These are phyloP conservation scores for Capillidium heterosporum DNA, from an alignment of 371 early-diverging fungal genomes.

Conservation along the genomic window DNA sequence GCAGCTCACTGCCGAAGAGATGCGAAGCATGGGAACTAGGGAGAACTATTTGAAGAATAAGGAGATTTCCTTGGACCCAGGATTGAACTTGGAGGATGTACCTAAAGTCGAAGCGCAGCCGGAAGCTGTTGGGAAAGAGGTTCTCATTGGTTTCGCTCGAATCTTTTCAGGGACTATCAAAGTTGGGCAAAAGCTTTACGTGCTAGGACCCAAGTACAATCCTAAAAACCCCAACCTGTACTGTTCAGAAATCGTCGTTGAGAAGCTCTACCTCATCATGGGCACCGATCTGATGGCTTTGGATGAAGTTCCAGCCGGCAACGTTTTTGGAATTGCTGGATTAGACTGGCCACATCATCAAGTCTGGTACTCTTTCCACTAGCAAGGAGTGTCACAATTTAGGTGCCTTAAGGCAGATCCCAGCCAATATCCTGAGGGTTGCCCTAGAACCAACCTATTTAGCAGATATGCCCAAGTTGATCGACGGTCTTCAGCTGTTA, in stretches of 20 bases:
- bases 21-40: slow-evolving; percentile 57
- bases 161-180: slow-evolving; percentile 79
- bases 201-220: slow-evolving; percentile 87
- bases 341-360: slow-evolving; percentile 71
- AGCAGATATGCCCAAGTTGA: slow-evolving; percentile 66
- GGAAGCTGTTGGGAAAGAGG: slow-evolving; percentile 18
- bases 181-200: slow-evolving; percentile 68
- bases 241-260: slow-evolving; percentile 46
- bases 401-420: slow-evolving; percentile 16
- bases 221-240: slow-evolving; percentile 39
- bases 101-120: slow-evolving; percentile 11
- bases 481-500: slow-evolving; percentile 67
- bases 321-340: slow-evolving; percentile 90
- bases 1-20: slow-evolving; percentile 70
- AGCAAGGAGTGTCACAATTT: slow-evolving; percentile 15
- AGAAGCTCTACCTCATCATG: slow-evolving; percentile 82
- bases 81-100: slow-evolving; percentile 12
- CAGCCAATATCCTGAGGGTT: slow-evolving; percentile 82
- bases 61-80: slow-evolving; percentile 10
- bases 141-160: slow-evolving; percentile 80
- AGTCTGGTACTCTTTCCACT: slow-evolving; percentile 74
- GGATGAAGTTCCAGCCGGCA: slow-evolving; percentile 78
- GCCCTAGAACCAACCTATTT: slow-evolving; percentile 64
- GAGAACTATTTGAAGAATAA: slow-evolving; percentile 16
- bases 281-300: slow-evolving; percentile 76